A percentile compares a stretch with the other conserved stretches of the same genome.
Conservation (phyloP, 2,329 filamentous ascomycete genomes). For the Aphanoascus verrucosus region DNA sequence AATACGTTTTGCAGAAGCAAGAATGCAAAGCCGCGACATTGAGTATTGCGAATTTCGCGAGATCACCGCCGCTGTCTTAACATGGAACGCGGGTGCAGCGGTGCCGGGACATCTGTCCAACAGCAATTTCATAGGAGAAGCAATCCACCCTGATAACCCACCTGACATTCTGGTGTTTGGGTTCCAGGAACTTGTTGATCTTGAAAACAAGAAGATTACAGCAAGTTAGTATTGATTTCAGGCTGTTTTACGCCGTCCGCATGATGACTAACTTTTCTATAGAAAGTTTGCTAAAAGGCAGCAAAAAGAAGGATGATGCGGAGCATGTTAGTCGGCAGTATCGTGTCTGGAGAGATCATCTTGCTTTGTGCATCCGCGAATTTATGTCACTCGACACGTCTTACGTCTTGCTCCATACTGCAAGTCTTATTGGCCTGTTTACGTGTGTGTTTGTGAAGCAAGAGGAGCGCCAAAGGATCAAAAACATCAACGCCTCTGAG, state of each 20-base stretch:
- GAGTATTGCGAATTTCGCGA: slow-evolving; percentile 81
- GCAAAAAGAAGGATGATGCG: slow-evolving; percentile 63
- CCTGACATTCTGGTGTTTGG: slow-evolving; percentile 91
- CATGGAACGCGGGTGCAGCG: slow-evolving; percentile 94
- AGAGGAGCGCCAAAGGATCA: slow-evolving; percentile 62
- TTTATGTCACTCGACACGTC: slow-evolving; percentile 64
- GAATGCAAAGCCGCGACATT: slow-evolving; percentile 74
- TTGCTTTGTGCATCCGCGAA: slow-evolving; percentile 72
- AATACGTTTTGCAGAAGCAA: slow-evolving; percentile 45
- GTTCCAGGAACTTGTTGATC: slow-evolving; percentile 95
- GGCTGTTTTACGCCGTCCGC: background rate
- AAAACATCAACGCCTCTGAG: slow-evolving; percentile 65
- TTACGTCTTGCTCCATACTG: slow-evolving; percentile 79
- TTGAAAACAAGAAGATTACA: slow-evolving; percentile 94
- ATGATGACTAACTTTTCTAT: slow-evolving; percentile 22
- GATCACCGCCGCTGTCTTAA: slow-evolving; percentile 68
- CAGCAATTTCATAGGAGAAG: slow-evolving; percentile 65
- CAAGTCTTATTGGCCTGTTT: slow-evolving; percentile 85
- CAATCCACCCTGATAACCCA: slow-evolving; percentile 63
- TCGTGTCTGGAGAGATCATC: slow-evolving; percentile 86
- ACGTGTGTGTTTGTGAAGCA: slow-evolving; percentile 91
- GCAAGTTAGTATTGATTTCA: slow-evolving; percentile 51
- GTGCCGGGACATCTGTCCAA: slow-evolving; percentile 79
- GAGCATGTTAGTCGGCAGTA: slow-evolving; percentile 94
- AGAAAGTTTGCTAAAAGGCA: slow-evolving; percentile 71